Evolutionary conservation across 2,329 filamentous ascomycete genomes (phyloP), one percentile per base, ranked within the genome.

Genomic region (Cladosporium velox): DNA sequence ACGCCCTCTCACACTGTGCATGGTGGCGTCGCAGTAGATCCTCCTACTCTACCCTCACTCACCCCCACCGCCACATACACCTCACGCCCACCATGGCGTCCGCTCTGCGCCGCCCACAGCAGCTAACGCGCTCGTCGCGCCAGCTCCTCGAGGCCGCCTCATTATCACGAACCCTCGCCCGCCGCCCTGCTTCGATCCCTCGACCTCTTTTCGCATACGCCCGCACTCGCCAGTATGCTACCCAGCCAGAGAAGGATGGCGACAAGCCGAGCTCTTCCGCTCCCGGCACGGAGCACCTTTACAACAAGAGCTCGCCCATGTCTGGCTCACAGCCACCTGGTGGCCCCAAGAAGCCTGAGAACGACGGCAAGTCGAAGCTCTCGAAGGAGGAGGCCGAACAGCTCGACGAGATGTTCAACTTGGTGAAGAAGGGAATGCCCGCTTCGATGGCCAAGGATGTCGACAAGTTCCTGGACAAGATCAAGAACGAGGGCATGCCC

Each of bases 401-500:
- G 58, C 76, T 94, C 58, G 80, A 88, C 67, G 80, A 84, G 64
- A 77, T 88, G 34, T 83, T 91, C 51, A 74, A 76, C 2, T 82
- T 82, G 67, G 78, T 90, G 67, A 86, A 86, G 70, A 81, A 84
- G 67, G 82, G 82, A 60, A 78, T 92, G 65, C 89, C 90, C 8
- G 81, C 84, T 64, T 82, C 83, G n/a, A 88, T 91, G 77, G 82
- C 82, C 47, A 78, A 86, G 60, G 80, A 84, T 26, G 77, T 93
- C 66, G 83, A 87, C 66, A 82, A 86, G 58, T 82, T 88, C 10
- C 79, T 91, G n/a, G 80, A 85, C 67, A 81, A 84, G 32, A 84
- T 94, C 67, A 87, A 88, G 79, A 83, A 84, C 67, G 83, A 88
- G 51, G 92, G 92, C 11, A 86, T 92, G 18, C 91, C 92, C 0